Base-by-base conservation (phyloP, 345 rosid species). In the Eucalyptus regnans region DNA sequence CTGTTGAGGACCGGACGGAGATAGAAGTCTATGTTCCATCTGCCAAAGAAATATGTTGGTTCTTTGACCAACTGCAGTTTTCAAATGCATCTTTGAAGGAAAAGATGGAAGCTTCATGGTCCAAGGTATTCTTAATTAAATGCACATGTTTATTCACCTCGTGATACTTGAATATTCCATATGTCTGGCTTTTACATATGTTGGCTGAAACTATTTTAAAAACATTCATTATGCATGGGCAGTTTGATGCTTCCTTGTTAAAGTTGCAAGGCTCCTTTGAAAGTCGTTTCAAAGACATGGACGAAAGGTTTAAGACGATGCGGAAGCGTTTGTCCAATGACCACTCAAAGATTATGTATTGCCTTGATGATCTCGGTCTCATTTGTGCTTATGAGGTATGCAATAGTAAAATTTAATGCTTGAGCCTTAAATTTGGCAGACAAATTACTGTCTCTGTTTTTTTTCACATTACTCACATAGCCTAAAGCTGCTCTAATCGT, bases 331-430 rank as follows among this genome's bases (percentile, higher is more conserved):
- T 96, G 87, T 94, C 93, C 86, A 91, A 84, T 87, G 94, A 94
- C 90, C 89, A 91, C 84, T 90, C 94, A 25, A 96, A 96, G 91
- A 94, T 96, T 89, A 88, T 96, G 92, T 93, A 92, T 90, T 97
- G 98, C 91, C 95, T 97, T 88, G 96, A 96, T 88, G 94, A 95
- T 91, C 97, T 97, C 80, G 99, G 99, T 68, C 95, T 95, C 86
- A 88, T 94, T 64, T 97, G 99, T 91, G 95, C 99, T 62, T 92
- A 93, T 87, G 95, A 96, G 99, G 99, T 96, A 94, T 88, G 93
- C 22, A 86, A 71, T n/a, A 50, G 56, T 49, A 79, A n/a, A 8
- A 76, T 41, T 88, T 7, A 51, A 37, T 86, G 56, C 56, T n/a
- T 20, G 44, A 33, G 62, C 62, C 23, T 31, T 33, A 12, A 51